Conservation (phyloP, 2,329 filamentous ascomycete species). For the Alternaria tenuissima region DNA sequence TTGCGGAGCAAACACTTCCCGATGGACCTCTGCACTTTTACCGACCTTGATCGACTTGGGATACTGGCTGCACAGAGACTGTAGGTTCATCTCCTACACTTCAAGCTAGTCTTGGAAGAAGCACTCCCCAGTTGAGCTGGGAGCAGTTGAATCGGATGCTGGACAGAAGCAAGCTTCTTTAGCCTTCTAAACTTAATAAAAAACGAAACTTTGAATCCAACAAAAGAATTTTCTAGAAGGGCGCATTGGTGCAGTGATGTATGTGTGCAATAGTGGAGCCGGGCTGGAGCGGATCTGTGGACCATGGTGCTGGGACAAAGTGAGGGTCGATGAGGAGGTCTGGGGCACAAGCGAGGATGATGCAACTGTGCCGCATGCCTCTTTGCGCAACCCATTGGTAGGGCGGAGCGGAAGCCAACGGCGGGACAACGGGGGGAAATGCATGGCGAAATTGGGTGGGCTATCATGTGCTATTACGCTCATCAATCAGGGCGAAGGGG, state of each 20-base stretch:
- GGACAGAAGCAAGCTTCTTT: conserved; percentile 55
- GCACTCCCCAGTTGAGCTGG: conserved; percentile 43
- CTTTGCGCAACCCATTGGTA: conserved; percentile 9
- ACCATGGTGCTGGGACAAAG: conserved; percentile 11
- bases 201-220: conserved; percentile 33
- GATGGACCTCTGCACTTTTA: conserved; percentile 48
- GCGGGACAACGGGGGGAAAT: conserved; percentile 7
- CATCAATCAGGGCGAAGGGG: background rate
- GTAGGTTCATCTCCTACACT: conserved; percentile 66
- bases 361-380: conserved; percentile 16
- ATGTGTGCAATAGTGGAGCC: background rate
- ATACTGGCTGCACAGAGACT: conserved; percentile 33
- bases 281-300: background rate
- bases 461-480: background rate
- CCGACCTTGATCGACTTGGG: conserved; percentile 25
- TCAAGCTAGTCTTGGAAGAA: conserved; percentile 55
- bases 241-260: background rate
- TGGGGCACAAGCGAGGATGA: conserved; percentile 15
- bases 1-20: conserved; percentile 47
- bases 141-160: conserved; percentile 61
- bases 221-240: background rate
- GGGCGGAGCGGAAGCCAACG: conserved; percentile 14
- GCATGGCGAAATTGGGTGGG: conserved; percentile 3
- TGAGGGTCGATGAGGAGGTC: background rate
- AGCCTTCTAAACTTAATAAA: conserved; percentile 52